phyloP scores from a whole-genome alignment of 2,329 filamentous ascomycete genomes.

The Westerdykella sp. region DNA sequence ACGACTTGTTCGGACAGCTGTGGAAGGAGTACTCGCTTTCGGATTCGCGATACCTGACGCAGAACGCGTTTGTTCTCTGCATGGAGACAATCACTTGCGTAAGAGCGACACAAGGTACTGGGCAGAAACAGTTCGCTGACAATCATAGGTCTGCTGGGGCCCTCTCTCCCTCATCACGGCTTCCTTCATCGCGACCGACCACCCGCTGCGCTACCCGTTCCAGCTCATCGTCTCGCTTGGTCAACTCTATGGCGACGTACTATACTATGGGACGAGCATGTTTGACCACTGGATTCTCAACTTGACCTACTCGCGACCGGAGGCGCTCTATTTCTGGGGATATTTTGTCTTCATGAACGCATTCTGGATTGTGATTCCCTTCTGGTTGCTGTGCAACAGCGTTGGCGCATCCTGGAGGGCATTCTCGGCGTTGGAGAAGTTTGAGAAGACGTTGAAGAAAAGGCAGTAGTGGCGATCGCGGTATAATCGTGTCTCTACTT shows the following conservation, averaged over 20 bases:
- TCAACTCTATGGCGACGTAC: constrained; percentile 58
- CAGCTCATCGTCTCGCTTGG: constrained; percentile 57
- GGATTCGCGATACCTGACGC: constrained; percentile 79
- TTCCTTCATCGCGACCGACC: constrained; percentile 47
- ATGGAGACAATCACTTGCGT: constrained; percentile 79
- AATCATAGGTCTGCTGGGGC: constrained; percentile 51
- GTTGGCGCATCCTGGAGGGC: constrained; percentile 28
- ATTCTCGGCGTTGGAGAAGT: constrained; percentile 32
- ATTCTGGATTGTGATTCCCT: constrained; percentile 59
- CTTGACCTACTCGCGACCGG: constrained; percentile 54
- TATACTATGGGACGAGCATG: constrained; percentile 59
- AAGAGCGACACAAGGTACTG: constrained; percentile 28
- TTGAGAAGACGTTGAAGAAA: constrained; percentile 33
- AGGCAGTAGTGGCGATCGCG: constrained; percentile 15
- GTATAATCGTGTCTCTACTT: background rate
- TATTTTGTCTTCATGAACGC: constrained; percentile 63
- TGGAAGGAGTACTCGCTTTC: constrained; percentile 92
- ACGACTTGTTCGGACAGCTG: constrained; percentile 72
- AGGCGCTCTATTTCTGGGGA: constrained; percentile 59
- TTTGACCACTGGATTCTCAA: constrained; percentile 54
- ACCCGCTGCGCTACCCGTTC: constrained; percentile 53
- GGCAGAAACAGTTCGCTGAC: background rate
- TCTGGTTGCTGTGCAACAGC: constrained; percentile 31
- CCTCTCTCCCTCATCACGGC: constrained; percentile 55
- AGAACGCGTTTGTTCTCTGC: constrained; percentile 74